Evolutionary conservation across 805 yeast genomes (phyloP), one percentile per base, ranked within the genome.

Genomic region (Blastobotrys attinorum): DNA sequence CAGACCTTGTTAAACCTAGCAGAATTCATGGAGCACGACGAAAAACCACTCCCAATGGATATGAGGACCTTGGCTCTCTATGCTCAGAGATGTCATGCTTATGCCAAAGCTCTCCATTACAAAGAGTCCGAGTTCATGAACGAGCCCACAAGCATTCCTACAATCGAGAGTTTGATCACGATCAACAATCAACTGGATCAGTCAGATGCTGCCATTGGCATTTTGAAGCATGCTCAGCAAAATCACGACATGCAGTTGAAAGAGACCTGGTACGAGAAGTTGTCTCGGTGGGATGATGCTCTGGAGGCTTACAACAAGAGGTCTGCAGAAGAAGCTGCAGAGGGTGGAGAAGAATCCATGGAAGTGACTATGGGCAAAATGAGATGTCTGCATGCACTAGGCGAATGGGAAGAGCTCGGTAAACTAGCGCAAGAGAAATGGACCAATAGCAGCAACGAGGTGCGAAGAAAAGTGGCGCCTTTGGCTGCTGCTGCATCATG

Each of bases 231-330:
- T 39, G 58, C 57, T 3, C 79, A 83, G 48, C 90, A 85, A 49
- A 95, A 90, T 57, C 69, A 68, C 40, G 60, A 64, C 42, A 67
- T 92, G 37, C 96, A 89, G 62, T 72, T 94, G 48, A 90, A 89
- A 57, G 98, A 92, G 63, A 85, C 96, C 0, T 92, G 98, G 98
- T 92, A 86, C 57, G 98, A 92, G 61, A 92, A 90, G 59, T 67
- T 92, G 35, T 97, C 88, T 58, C 71, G 97, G 49, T 92, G 99
- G 99, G 97, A 90, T 53, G 98, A 92, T 64, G 99, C 99, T 0
- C 68, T 92, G 48, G 75, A 77, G 39, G 96, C 97, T 0, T 92
- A 92, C 60, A 81, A 81, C 51, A 90, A 79, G 53, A 56, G 56
- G 37, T 52, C 57, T 3, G 82, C 81, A 45, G 67, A 69, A 2